A percentile compares a stretch with the other conserved stretches of the same genome.
phyloP scores from a whole-genome alignment of 352 stramenopile genomes.

The Pythium dissimile region DNA sequence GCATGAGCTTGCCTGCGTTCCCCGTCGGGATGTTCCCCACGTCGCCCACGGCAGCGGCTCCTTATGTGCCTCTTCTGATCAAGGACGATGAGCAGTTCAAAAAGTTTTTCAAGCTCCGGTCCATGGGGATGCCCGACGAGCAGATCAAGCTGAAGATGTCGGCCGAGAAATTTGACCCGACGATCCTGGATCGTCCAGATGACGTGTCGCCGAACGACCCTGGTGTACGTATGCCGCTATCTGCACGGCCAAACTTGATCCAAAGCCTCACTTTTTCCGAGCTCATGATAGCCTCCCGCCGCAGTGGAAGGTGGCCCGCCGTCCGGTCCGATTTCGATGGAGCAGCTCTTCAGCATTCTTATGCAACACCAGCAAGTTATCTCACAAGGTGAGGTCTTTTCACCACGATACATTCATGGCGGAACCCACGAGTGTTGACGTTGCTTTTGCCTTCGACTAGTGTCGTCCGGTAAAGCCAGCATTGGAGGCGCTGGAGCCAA shows the following conservation, averaged over 20 bases:
- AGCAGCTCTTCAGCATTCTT: constrained; percentile 82
- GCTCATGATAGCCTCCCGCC: too few species aligned
- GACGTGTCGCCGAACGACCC: constrained; percentile 77
- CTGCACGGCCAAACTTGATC: background rate
- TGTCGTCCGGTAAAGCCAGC: constrained; percentile 33
- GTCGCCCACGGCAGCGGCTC: constrained; percentile 6
- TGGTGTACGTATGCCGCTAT: constrained; percentile 62
- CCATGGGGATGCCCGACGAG: constrained; percentile 81
- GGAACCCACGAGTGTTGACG: background rate
- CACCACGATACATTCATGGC: background rate
- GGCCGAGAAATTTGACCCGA: constrained; percentile 55
- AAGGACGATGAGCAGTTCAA: constrained; percentile 69
- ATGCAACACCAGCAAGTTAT: constrained; percentile 90
- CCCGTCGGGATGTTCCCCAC: constrained; percentile 18
- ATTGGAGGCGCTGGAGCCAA: constrained; percentile 22
- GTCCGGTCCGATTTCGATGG: constrained; percentile 68
- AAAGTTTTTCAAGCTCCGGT: constrained; percentile 82
- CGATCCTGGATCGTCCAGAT: constrained; percentile 63
- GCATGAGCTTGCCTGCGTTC: constrained; percentile 33
- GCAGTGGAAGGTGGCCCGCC: constrained; percentile 19
- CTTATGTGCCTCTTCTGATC: constrained; percentile 69
- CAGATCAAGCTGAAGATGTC: constrained; percentile 86
- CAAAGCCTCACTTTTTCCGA: too few species aligned
- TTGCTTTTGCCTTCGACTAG: constrained; percentile 19
- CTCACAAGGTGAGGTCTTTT: constrained; percentile 53